phyloP scores from a whole-genome alignment of 1,284 basidiomycete genomes.

The Austroboletus niveus region DNA sequence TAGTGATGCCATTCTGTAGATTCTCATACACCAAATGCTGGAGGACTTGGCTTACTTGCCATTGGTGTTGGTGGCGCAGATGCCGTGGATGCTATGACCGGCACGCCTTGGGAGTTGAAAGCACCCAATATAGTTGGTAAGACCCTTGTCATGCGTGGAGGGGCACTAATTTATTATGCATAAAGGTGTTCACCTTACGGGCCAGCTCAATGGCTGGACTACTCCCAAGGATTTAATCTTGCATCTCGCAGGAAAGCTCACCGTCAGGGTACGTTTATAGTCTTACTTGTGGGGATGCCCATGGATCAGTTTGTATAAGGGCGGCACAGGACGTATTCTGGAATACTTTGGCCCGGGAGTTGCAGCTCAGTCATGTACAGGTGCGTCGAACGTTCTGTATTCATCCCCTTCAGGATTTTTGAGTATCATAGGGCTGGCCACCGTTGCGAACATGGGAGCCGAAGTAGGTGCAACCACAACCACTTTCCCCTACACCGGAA shows the following conservation, averaged over 20 bases:
- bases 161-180: background rate
- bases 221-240: slow-evolving; percentile 98
- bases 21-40: slow-evolving; percentile 98
- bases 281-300: background rate
- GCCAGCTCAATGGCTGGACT: slow-evolving; percentile 87
- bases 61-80: slow-evolving; percentile 99
- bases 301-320: slow-evolving; percentile 42
- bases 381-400: slow-evolving; percentile 36
- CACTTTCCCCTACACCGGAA: slow-evolving; percentile 91
- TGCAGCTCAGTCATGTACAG: slow-evolving; percentile 88
- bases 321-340: slow-evolving; percentile 94
- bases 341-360: slow-evolving; percentile 99
- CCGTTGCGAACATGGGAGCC: slow-evolving; percentile 98
- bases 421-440: slow-evolving; percentile 68
- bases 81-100: slow-evolving; percentile 98
- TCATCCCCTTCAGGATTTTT: background rate
- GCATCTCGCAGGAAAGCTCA: slow-evolving; percentile 91
- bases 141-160: slow-evolving; percentile 15
- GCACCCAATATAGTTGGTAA: slow-evolving; percentile 86
- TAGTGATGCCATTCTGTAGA: slow-evolving; percentile 49
- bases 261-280: slow-evolving; percentile 71
- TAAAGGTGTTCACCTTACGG: slow-evolving; percentile 79
- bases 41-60: slow-evolving; percentile 95
- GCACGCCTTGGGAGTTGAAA: slow-evolving; percentile 98
- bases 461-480: slow-evolving; percentile 99